Evolutionary conservation across 805 yeast species (phyloP), one percentile per base, ranked within the genome.

Genomic region (Lipomyces sp.): DNA sequence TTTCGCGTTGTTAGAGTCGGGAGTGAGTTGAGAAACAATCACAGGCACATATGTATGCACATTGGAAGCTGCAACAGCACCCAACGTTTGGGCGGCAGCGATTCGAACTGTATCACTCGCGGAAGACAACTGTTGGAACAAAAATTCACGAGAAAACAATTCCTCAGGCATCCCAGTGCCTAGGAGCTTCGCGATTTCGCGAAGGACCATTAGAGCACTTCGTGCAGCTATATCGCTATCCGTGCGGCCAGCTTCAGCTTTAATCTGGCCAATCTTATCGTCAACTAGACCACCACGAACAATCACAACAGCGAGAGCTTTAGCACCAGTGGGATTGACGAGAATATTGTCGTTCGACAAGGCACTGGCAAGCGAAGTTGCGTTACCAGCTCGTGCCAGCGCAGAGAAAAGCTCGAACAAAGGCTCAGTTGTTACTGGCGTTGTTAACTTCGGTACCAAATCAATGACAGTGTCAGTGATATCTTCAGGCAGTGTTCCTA

Each of bases 81-180:
- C 89, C 35, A 86, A 73, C 0, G 88, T 80, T 59, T 82, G 81
- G 0, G 89, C 83, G 1, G 89, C 81, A 30, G 84, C 84, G 6
- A 79, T 69, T 62, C 80, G 80, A 4, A 83, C 73, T 4, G 74
- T 75, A 30, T 68, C 73, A 7, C 62, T 64, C 48, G 82, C 83
- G 10, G 79, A 74, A 2, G 74, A 72, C 66, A 82, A 73, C 65
- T 77, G 72, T 24, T 63, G 65, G 70, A 76, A 75, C 70, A 86
- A 74, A 18, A 81, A 77, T 0, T 76, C 79, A 11, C 30, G 37
- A 2, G 71, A 58, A 24, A 66, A 45, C 32, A 66, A 15, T 15
- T 60, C 66, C 13, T 54, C 35, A 13, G 65, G 59, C 7, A 30
- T 15, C 24, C 29, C 35, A 32, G 55, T 4, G 35, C 54, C 59